A percentile compares a stretch with the other conserved stretches of the same genome.
phyloP scores from a whole-genome alignment of 306 rosid species.

The Castanospermum australe region DNA sequence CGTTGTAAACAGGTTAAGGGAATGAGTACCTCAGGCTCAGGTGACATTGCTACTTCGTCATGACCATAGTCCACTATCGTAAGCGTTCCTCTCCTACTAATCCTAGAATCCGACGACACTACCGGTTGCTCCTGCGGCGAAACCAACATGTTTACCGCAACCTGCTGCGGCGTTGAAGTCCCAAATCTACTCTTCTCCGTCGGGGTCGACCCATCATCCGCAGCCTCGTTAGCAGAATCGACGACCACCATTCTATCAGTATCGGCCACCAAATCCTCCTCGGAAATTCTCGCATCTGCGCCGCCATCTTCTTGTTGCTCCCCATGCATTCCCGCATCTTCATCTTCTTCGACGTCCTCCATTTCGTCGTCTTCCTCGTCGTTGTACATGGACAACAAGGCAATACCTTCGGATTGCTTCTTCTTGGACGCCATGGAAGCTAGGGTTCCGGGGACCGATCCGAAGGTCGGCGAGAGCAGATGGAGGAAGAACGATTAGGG shows the following conservation, averaged over 20 bases:
- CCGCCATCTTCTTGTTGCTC: constrained; percentile 14
- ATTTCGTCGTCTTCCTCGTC: constrained; percentile 73
- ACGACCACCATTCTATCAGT: constrained; percentile 25
- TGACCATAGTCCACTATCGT: constrained; percentile 90
- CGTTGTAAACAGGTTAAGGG: neutral
- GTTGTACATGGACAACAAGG: constrained; percentile 74
- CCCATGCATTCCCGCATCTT: neutral
- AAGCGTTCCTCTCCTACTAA: constrained; percentile 54
- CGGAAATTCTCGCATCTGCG: constrained; percentile 37
- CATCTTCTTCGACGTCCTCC: constrained; percentile 57
- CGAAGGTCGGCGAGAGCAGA: neutral
- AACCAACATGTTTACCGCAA: constrained; percentile 25
- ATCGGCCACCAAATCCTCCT: constrained; percentile 41
- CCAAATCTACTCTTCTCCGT: constrained; percentile 40
- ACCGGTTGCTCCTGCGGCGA: constrained; percentile 43
- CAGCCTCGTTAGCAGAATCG: constrained; percentile 41
- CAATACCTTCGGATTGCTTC: constrained; percentile 76
- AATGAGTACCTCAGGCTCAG: constrained; percentile 78
- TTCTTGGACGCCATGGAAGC: constrained; percentile 69
- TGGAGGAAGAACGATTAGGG: neutral
- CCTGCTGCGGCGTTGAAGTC: constrained; percentile 40
- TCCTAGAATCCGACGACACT: constrained; percentile 17
- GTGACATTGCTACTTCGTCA: constrained; percentile 95
- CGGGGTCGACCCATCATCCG: constrained; percentile 31
- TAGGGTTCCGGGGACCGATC: constrained; percentile 28